These are phyloP conservation scores for Phanerodontia chrysosporium DNA, from an alignment of 768 basidiomycete species.

Conservation along the genomic window DNA sequence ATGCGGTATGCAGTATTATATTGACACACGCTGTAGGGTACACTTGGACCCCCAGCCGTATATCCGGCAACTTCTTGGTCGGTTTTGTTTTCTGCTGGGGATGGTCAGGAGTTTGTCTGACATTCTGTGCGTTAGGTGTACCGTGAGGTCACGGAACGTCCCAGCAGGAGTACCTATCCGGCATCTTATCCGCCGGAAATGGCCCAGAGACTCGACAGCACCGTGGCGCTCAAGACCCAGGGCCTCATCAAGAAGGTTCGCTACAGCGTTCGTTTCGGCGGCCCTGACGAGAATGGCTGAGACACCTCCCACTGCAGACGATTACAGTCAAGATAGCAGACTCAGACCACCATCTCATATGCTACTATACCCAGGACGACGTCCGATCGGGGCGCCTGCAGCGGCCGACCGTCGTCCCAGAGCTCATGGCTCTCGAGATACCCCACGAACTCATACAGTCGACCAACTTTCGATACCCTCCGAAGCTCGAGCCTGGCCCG, in stretches of 20 bases:
- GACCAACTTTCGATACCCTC: slow-evolving; percentile 81
- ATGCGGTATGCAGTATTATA: background rate
- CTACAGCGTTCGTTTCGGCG: background rate
- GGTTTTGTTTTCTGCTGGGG: slow-evolving; percentile 17
- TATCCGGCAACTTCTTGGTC: slow-evolving; percentile 82
- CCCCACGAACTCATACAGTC: slow-evolving; percentile 73
- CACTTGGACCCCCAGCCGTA: slow-evolving; percentile 77
- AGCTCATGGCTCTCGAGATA: slow-evolving; percentile 71
- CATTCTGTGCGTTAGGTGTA: slow-evolving; percentile 53
- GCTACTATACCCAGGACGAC: slow-evolving; percentile 81
- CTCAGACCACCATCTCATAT: slow-evolving; percentile 77
- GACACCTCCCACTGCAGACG: slow-evolving; percentile 43
- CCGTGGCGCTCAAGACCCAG: slow-evolving; percentile 29
- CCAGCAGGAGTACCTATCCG: slow-evolving; percentile 41
- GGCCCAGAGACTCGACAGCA: slow-evolving; percentile 15
- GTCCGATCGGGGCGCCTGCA: slow-evolving; percentile 65
- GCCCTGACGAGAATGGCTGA: background rate
- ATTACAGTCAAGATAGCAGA: slow-evolving; percentile 79
- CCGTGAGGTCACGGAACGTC: slow-evolving; percentile 71
- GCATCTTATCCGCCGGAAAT: slow-evolving; percentile 14
- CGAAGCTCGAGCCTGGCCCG: slow-evolving; percentile 68
- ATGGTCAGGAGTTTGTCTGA: background rate
- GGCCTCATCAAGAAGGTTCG: slow-evolving; percentile 81
- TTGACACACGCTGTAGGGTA: slow-evolving; percentile 4
- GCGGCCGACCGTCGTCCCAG: slow-evolving; percentile 63